phyloP scores from a whole-genome alignment of 148 eudicot genomes.

The Chenopodium formosanum region DNA sequence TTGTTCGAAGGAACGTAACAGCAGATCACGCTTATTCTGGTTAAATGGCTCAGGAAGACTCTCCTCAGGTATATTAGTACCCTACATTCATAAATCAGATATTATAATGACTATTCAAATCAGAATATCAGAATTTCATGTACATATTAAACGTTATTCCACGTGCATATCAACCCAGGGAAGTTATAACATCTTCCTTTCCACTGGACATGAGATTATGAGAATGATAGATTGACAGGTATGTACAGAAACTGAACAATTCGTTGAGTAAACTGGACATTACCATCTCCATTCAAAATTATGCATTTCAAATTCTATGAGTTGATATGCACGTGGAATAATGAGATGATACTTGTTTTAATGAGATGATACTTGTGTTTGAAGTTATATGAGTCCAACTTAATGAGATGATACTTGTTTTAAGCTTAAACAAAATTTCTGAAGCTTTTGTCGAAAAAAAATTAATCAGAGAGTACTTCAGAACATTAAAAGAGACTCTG shows the following conservation, averaged over 20 bases:
- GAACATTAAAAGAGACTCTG: not conserved
- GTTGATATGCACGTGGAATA: too few species aligned
- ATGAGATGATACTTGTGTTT: not conserved
- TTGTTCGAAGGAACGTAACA: slow-evolving; percentile 9
- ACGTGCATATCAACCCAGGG: not conserved
- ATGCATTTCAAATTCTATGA: not conserved
- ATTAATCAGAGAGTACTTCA: not conserved
- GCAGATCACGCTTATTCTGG: slow-evolving; percentile 27
- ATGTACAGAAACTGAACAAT: not conserved
- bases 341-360: too few species aligned
- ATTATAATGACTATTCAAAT: not conserved
- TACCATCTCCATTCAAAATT: not conserved
- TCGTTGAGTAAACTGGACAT: not conserved
- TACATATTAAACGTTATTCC: not conserved
- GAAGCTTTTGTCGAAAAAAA: not conserved
- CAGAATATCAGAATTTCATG: not conserved
- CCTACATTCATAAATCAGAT: slow-evolving; percentile 39
- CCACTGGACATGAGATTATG: not conserved
- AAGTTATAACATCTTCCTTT: not conserved
- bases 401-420: not conserved
- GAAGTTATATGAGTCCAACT: not conserved
- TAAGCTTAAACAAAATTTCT: slow-evolving; percentile 7
- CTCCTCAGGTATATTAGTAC: slow-evolving; percentile 66
- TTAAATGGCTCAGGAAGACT: slow-evolving; percentile 70
- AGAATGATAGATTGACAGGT: not conserved